Evolutionary conservation across 306 rosid species (phyloP).

Genomic region (Cicer bijugum): DNA sequence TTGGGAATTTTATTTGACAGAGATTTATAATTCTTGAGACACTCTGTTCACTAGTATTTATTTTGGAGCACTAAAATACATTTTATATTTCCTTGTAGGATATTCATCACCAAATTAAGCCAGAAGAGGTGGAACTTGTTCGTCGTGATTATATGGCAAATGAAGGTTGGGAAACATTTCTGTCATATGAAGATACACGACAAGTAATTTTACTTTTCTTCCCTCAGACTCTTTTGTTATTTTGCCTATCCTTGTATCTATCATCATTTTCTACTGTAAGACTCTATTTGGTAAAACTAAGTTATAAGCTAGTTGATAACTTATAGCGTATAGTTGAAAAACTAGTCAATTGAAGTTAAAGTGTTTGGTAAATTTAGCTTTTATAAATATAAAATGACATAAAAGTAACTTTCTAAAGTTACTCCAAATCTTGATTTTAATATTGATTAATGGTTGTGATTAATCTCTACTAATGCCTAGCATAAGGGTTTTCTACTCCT

Average conservation of each 20-base stretch:
- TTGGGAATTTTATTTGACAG: constrained; percentile 16
- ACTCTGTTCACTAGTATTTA: not conserved
- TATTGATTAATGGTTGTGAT: no score
- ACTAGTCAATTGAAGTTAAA: no score
- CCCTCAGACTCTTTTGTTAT: not conserved
- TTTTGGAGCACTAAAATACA: constrained; percentile 34
- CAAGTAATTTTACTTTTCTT: constrained; percentile 61
- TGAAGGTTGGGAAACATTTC: constrained; percentile 98
- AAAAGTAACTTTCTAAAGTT: no score
- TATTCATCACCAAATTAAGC: constrained; percentile 91
- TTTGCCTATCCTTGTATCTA: not conserved
- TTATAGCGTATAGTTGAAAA: no score
- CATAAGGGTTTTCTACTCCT: no score
- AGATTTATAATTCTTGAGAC: constrained; percentile 30
- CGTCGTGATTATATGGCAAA: constrained; percentile 93
- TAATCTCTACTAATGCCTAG: no score
- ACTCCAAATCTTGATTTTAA: no score
- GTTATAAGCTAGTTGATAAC: no score
- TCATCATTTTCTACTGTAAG: not conserved
- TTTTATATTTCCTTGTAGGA: constrained; percentile 58
- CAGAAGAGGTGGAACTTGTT: constrained; percentile 94
- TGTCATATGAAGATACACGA: constrained; percentile 88
- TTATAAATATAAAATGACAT: no score
- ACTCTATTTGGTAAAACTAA: no score
- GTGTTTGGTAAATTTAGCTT: no score